A percentile compares a stretch with the other conserved stretches of the same genome.
phyloP scores from a whole-genome alignment of 2,329 filamentous ascomycete genomes.

The Fusarium solani-melongenae region DNA sequence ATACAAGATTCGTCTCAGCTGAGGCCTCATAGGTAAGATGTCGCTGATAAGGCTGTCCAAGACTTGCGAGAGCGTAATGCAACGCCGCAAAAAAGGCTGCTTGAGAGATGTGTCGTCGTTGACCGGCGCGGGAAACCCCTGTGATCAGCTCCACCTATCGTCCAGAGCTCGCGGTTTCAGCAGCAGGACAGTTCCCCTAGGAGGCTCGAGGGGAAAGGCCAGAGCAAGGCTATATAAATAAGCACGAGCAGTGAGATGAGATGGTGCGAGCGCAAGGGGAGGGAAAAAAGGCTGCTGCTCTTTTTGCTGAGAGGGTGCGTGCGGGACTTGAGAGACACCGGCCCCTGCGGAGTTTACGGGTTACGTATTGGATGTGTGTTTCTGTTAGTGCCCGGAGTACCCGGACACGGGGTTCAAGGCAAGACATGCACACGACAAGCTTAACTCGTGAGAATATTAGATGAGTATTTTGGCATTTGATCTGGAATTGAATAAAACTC shows the following conservation, averaged over 20 bases:
- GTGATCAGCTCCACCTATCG: slow-evolving; percentile 31
- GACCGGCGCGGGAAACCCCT: slow-evolving; percentile 34
- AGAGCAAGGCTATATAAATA: slow-evolving; percentile 1
- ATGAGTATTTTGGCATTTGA: not conserved
- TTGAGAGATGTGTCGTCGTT: slow-evolving; percentile 33
- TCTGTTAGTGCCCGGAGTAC: slow-evolving; percentile 39
- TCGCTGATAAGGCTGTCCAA: slow-evolving; percentile 12
- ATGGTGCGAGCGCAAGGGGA: slow-evolving; percentile 22
- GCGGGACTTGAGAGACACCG: slow-evolving; percentile 35
- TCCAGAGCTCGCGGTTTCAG: slow-evolving; percentile 6
- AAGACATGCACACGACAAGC: not conserved
- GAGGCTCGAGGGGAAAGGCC: slow-evolving; percentile 1
- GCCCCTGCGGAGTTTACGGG: slow-evolving; percentile 29
- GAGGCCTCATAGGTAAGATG: slow-evolving; percentile 38
- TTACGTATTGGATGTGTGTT: slow-evolving; percentile 22
- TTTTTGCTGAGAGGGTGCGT: slow-evolving; percentile 25
- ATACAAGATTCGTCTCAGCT: slow-evolving; percentile 28
- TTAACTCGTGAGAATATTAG: not conserved
- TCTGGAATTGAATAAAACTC: not conserved
- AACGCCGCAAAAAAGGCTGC: slow-evolving; percentile 22
- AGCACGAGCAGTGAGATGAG: slow-evolving; percentile 12
- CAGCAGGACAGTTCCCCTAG: slow-evolving; percentile 7
- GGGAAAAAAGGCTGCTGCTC: slow-evolving; percentile 9
- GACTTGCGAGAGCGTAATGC: slow-evolving; percentile 29
- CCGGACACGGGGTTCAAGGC: slow-evolving; percentile 1